Conservation (phyloP, 1,284 basidiomycete species). For the Apiotrichum sp. region DNA sequence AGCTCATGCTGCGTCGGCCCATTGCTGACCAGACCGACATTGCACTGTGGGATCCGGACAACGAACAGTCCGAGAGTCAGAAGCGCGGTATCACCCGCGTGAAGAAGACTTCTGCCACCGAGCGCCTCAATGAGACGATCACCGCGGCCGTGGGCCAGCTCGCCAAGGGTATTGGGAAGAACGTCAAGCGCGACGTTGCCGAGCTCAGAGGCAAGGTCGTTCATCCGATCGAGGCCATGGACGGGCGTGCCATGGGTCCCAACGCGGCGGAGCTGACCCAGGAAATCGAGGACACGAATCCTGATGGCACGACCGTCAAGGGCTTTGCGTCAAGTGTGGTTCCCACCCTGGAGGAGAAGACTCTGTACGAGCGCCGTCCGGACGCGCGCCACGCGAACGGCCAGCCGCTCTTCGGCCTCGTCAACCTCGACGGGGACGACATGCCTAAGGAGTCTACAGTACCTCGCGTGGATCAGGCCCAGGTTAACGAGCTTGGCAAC, state of each 20-base stretch:
- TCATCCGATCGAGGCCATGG: slow-evolving; percentile 21
- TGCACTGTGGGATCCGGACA: slow-evolving; percentile 71
- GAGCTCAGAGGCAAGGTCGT: slow-evolving; percentile 51
- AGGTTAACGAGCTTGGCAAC: slow-evolving; percentile 1
- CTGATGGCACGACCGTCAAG: slow-evolving; percentile 47
- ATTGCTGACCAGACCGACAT: slow-evolving; percentile 54
- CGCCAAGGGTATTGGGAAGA: slow-evolving; percentile 44
- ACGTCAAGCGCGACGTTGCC: slow-evolving; percentile 42
- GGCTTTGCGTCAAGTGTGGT: slow-evolving; percentile 63
- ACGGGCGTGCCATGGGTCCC: slow-evolving; percentile 32
- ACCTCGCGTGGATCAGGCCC: no score
- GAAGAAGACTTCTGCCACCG: slow-evolving; percentile 33
- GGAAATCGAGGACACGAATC: slow-evolving; percentile 56
- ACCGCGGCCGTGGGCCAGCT: slow-evolving; percentile 29
- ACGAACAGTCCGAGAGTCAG: slow-evolving; percentile 57
- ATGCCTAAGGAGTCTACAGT: slow-evolving; percentile 25
- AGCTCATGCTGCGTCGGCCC: slow-evolving; percentile 57
- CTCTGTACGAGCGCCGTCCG: slow-evolving; percentile 50
- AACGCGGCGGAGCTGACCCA: slow-evolving; percentile 40
- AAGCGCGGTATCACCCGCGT: slow-evolving; percentile 41
- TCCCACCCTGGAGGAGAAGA: slow-evolving; percentile 67
- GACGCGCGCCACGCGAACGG: slow-evolving; percentile 40
- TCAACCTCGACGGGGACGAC: neutral
- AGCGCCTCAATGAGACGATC: slow-evolving; percentile 34
- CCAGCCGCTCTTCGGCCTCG: slow-evolving; percentile 39